Base-by-base conservation (phyloP, 768 basidiomycete genomes). In the Fomitopsis serialis region DNA sequence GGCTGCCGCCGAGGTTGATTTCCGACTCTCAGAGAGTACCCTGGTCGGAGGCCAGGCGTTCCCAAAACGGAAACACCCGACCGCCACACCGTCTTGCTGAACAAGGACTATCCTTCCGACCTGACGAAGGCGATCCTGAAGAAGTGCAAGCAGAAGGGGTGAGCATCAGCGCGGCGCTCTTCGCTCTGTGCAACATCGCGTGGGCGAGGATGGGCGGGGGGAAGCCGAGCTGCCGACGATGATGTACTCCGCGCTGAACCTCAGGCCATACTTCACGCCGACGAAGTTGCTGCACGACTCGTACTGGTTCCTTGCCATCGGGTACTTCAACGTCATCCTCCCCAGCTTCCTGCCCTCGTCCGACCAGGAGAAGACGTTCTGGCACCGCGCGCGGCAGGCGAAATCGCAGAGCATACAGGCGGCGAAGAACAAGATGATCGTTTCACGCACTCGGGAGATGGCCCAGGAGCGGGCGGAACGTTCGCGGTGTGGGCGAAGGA, bases 241-340 rank as follows among this genome's bases (percentile, higher is more conserved):
- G 82, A 84, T 93, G 80, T 94, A 94, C 66, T 88, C 89, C 8
- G 89, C 92, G 12, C 72, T 92, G 46, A 93, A 92, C 67, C 70
- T 92, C 36, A 80, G 91, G 2, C 82, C 85, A 4, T 77, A 80
- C 63, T 69, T 83, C 37, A 60, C 70, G 37, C 62, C 36, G 34
- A 40, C 45, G 15, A 24, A 54, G 12, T 54, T 74, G 2, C 62
- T 73, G 19, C 72, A 77, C 58, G 76, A 78, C 55, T 90, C 88
- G 11, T 89, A 88, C 71, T 90, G 87, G 84, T 89, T 84, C 72
- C 75, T 91, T 32, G 81, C 85, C n/a, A 81, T 89, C 52, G 83
- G 85, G 3, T 89, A 87, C 70, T 89, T 87, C 75, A 92, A 91
- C 68, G 76, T 94, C 59, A 71, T 91, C 52, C 80, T 94, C 8